Conservation (phyloP, 225 moss, liverwort and hornwort species). For the Pleurozium schreberi region DNA sequence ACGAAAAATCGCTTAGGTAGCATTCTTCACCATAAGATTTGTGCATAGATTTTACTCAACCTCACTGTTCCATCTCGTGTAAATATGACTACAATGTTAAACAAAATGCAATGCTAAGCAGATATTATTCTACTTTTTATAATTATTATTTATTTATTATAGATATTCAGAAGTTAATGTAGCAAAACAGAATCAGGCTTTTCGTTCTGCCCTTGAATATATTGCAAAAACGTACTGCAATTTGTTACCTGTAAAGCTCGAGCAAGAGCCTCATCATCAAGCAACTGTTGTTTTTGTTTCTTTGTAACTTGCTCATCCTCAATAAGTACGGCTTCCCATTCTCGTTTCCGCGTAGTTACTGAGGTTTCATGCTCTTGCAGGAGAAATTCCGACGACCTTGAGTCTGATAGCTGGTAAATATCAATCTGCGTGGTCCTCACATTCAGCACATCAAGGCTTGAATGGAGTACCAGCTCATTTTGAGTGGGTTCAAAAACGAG, state of each 20-base stretch:
- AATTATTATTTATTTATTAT: not conserved
- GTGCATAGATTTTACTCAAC: not conserved
- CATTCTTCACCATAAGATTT: not conserved
- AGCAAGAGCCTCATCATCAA: constrained; percentile 67
- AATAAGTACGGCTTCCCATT: constrained; percentile 6
- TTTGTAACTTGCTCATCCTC: constrained; percentile 10
- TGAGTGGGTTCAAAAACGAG: constrained; percentile 8
- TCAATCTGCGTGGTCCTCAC: not conserved
- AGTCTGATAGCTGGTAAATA: not conserved
- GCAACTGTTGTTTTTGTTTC: constrained; percentile 25
- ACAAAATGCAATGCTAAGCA: not conserved
- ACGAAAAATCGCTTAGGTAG: not conserved
- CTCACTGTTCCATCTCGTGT: not conserved
- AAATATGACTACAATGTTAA: not conserved
- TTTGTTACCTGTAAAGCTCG: constrained; percentile 56
- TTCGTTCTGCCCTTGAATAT: not conserved
- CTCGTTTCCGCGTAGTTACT: constrained; percentile 5
- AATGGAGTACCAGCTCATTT: not conserved
- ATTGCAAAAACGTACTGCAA: not conserved
- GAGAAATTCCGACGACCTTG: not conserved
- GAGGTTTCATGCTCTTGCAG: not conserved
- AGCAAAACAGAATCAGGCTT: not conserved
- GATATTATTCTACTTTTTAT: not conserved
- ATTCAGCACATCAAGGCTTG: not conserved
- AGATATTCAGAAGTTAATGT: not conserved